These are phyloP conservation scores for Myxozyma kluyveri DNA, from an alignment of 805 yeast species.

Conservation along the genomic window DNA sequence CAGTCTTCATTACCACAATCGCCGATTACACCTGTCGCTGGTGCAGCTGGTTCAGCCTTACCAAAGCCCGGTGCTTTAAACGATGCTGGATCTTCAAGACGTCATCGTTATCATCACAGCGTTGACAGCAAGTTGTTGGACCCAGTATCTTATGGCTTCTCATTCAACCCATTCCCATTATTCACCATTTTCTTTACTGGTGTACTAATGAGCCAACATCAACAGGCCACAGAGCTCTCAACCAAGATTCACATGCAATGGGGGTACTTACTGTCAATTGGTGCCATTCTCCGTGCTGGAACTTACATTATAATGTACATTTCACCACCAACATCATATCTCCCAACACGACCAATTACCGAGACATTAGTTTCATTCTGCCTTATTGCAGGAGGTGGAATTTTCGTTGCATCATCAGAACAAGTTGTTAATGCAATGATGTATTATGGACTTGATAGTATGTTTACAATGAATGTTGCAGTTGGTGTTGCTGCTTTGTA, in stretches of 20 bases:
- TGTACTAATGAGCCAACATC: constrained; percentile 88
- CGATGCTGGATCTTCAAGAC: background rate
- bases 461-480: constrained; percentile 87
- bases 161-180: constrained; percentile 93
- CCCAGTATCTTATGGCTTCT: constrained; percentile 43
- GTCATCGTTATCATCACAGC: background rate
- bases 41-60: background rate
- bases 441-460: constrained; percentile 75
- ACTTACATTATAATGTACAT: constrained; percentile 60
- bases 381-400: constrained; percentile 80
- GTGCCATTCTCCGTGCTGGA: constrained; percentile 68
- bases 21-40: background rate
- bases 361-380: constrained; percentile 79
- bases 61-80: background rate
- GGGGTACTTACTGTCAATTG: constrained; percentile 84
- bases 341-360: constrained; percentile 76
- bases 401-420: constrained; percentile 89
- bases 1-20: background rate
- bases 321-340: constrained; percentile 34
- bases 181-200: constrained; percentile 97
- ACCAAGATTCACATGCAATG: constrained; percentile 85
- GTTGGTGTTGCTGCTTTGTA: constrained; percentile 74
- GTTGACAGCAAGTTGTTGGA: constrained; percentile 17
- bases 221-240: constrained; percentile 74
- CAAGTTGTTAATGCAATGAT: constrained; percentile 79